A percentile compares a stretch with the other conserved stretches of the same genome.
Evolutionary conservation across 768 basidiomycete genomes (phyloP).

Genomic region (Boletus eberwhitei): DNA sequence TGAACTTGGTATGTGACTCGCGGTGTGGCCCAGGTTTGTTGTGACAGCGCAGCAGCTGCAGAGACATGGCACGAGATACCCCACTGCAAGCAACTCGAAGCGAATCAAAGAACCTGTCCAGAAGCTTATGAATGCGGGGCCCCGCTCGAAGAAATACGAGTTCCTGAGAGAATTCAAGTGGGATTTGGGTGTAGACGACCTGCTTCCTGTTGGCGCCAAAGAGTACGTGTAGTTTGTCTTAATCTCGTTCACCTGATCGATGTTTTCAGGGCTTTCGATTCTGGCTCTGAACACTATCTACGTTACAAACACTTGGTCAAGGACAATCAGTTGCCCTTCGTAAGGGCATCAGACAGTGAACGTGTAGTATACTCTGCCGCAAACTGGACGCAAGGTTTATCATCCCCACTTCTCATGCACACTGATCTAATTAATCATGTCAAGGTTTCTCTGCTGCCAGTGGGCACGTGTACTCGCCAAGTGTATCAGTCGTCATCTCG

Average conservation of each 20-base stretch:
- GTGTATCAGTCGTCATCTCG: conserved; percentile 52
- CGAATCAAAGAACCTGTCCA: conserved; percentile 45
- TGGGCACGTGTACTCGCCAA: conserved; percentile 41
- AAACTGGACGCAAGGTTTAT: conserved; percentile 65
- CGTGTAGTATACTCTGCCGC: conserved; percentile 65
- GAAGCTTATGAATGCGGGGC: conserved; percentile 49
- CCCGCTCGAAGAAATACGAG: conserved; percentile 41
- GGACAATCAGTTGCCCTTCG: conserved; percentile 46
- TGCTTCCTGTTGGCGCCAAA: conserved; percentile 64
- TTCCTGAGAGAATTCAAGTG: conserved; percentile 62
- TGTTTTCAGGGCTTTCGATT: conserved; percentile 41
- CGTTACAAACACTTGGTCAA: conserved; percentile 53
- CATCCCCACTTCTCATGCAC: neutral
- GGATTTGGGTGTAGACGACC: conserved; percentile 50
- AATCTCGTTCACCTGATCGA: neutral
- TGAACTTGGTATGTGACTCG: conserved; percentile 27
- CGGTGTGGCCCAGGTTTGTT: neutral
- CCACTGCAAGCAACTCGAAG: conserved; percentile 48
- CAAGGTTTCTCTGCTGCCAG: conserved; percentile 63
- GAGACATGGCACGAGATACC: conserved; percentile 78
- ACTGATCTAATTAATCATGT: neutral
- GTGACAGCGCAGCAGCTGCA: conserved; percentile 50
- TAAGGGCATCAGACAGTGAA: conserved; percentile 46
- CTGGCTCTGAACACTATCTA: conserved; percentile 49
- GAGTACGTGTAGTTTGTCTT: conserved; percentile 43